phyloP scores from a whole-genome alignment of 345 rosid species.

The Rhizophora apiculata region DNA sequence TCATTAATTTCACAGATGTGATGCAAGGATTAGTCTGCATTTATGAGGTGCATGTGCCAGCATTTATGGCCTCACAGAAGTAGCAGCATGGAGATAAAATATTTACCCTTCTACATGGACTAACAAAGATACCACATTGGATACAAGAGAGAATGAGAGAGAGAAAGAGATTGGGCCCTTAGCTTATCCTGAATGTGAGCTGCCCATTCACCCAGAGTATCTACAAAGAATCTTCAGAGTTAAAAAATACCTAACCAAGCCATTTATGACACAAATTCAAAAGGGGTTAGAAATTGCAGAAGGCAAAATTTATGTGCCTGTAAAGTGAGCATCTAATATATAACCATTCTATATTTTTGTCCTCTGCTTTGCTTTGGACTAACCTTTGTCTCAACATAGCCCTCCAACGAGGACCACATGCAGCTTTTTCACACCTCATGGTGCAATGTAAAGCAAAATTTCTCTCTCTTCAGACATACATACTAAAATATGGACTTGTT shows the following conservation, averaged over 20 bases:
- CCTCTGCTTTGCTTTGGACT: constrained; percentile 22
- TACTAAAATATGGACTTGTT: constrained; percentile 7
- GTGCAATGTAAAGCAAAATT: constrained; percentile 7
- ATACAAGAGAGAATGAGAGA: constrained; percentile 4
- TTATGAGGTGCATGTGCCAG: constrained; percentile 47
- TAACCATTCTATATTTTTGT: constrained; percentile 25
- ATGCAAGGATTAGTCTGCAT: constrained; percentile 22
- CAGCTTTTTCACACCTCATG: neutral
- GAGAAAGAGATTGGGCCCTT: neutral
- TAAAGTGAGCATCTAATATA: constrained; percentile 3
- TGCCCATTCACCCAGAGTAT: constrained; percentile 12
- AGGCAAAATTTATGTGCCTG: constrained; percentile 10
- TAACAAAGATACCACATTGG: constrained; percentile 11
- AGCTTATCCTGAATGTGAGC: constrained; percentile 15
- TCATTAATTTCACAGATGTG: constrained; percentile 6
- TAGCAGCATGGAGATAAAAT: constrained; percentile 23
- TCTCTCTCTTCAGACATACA: constrained; percentile 6
- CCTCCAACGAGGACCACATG: constrained; percentile 39
- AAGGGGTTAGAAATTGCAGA: neutral
- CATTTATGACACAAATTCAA: constrained; percentile 16
- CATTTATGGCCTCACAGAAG: constrained; percentile 30
- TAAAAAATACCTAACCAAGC: constrained; percentile 12
- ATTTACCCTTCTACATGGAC: constrained; percentile 11
- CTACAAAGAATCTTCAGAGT: constrained; percentile 1
- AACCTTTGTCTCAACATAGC: constrained; percentile 23